Percentiles rank a stretch among this genome's conserved stretches.
Conservation (phyloP, 2,329 filamentous ascomycete species). For the Aspergillus ibericus region DNA sequence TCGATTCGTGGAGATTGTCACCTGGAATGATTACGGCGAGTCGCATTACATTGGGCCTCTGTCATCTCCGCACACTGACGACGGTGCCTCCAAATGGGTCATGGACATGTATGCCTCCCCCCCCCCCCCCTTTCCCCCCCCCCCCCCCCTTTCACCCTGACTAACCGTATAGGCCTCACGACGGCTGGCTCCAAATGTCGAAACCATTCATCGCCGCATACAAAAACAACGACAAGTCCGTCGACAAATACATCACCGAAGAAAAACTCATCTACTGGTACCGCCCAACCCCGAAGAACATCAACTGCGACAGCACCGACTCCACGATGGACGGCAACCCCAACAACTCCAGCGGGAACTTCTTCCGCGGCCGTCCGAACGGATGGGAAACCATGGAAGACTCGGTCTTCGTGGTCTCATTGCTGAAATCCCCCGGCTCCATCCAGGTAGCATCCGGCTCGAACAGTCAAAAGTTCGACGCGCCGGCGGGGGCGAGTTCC, state of each 20-base stretch:
- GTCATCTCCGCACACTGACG: constrained; percentile 40
- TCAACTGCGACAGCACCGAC: constrained; percentile 55
- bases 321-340: constrained; percentile 47
- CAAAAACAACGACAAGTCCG: constrained; percentile 45
- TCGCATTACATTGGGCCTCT: constrained; percentile 57
- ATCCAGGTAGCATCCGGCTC: constrained; percentile 50
- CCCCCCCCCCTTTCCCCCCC: too few relatives aligned
- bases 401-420: constrained; percentile 54
- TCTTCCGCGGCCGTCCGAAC: constrained; percentile 53
- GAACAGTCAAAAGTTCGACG: constrained; percentile 46
- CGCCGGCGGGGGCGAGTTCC: constrained; percentile 48
- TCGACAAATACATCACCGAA: constrained; percentile 42
- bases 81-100: constrained; percentile 50
- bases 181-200: constrained; percentile 56
- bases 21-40: constrained; percentile 57
- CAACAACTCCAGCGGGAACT: constrained; percentile 52
- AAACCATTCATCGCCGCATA: constrained; percentile 56
- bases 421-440: constrained; percentile 49
- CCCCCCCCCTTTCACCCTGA: too few relatives aligned
- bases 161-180: constrained; percentile 44
- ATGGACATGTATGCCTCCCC: constrained; percentile 47
- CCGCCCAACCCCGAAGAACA: constrained; percentile 48
- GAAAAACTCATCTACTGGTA: constrained; percentile 60
- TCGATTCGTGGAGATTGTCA: constrained; percentile 50
- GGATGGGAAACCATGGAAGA: constrained; percentile 54